These are phyloP conservation scores for Thermomyces lanuginosus DNA, from an alignment of 2,329 filamentous ascomycete species.

Conservation along the genomic window DNA sequence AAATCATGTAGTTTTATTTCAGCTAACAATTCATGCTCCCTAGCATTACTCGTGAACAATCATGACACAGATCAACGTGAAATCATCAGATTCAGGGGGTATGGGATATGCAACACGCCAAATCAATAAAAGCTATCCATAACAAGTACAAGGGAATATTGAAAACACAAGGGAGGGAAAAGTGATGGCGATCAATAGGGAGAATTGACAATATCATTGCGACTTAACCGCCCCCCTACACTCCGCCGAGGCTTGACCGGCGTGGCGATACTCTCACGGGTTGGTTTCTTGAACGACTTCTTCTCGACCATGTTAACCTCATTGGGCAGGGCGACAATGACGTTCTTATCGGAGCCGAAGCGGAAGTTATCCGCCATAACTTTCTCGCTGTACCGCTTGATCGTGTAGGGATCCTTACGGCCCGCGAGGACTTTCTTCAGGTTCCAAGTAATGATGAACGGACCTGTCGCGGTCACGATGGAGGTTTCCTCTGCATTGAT, in stretches of 20 bases:
- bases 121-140: not conserved
- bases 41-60: no score
- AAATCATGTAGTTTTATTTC: no score
- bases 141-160: slow-evolving; percentile 1
- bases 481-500: slow-evolving; percentile 69
- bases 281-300: slow-evolving; percentile 68
- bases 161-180: slow-evolving; percentile 5
- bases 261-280: slow-evolving; percentile 77
- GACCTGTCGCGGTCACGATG: slow-evolving; percentile 90
- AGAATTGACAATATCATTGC: slow-evolving; percentile 69
- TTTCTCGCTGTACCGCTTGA: slow-evolving; percentile 89
- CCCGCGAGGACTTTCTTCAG: slow-evolving; percentile 74
- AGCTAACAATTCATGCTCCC: no score
- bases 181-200: slow-evolving; percentile 17
- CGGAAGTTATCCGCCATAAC: slow-evolving; percentile 98
- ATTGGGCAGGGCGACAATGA: slow-evolving; percentile 91
- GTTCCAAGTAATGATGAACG: slow-evolving; percentile 93
- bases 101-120: slow-evolving; percentile 2
- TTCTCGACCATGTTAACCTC: slow-evolving; percentile 97
- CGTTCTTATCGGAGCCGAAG: slow-evolving; percentile 91
- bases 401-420: slow-evolving; percentile 76
- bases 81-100: not conserved
- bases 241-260: slow-evolving; percentile 31
- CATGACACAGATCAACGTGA: no score
- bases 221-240: slow-evolving; percentile 38